phyloP scores from a whole-genome alignment of 768 basidiomycete species.

The Serendipita indica region DNA sequence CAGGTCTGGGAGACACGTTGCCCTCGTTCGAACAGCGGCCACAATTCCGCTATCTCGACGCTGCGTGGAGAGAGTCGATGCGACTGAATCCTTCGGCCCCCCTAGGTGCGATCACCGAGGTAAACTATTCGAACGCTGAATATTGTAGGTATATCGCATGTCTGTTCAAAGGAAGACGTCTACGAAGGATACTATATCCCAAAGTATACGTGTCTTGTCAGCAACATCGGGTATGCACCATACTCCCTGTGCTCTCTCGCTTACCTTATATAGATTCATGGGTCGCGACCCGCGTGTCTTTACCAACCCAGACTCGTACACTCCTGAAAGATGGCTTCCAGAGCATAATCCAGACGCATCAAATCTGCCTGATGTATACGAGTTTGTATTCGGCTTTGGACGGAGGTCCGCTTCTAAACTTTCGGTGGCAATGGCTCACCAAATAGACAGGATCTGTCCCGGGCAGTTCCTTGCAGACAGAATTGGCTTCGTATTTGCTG shows the following conservation, averaged over 20 bases:
- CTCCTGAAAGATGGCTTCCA: not conserved
- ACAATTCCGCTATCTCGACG: not conserved
- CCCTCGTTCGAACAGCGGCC: not conserved
- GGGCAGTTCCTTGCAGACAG: not conserved
- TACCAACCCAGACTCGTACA: not conserved
- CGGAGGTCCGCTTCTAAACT: constrained; percentile 11
- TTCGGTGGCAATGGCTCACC: not conserved
- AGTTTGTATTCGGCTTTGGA: not conserved
- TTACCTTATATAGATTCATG: not conserved
- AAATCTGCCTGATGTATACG: not conserved
- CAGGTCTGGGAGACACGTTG: not conserved
- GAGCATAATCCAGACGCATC: not conserved
- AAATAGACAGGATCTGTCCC: not conserved
- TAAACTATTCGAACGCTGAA: no score
- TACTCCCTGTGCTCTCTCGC: no score
- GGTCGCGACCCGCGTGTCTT: not conserved
- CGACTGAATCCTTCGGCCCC: not conserved
- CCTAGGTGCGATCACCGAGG: not conserved
- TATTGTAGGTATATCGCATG: no score
- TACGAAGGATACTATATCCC: constrained; percentile 15
- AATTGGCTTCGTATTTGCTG: not conserved
- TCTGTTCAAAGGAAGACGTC: not conserved
- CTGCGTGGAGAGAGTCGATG: constrained; percentile 3
- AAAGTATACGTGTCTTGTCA: constrained; percentile 4
- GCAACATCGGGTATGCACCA: not conserved